A percentile compares a stretch with the other conserved stretches of the same genome.
phyloP scores from a whole-genome alignment of 805 yeast genomes.

The Candida verbasci region DNA sequence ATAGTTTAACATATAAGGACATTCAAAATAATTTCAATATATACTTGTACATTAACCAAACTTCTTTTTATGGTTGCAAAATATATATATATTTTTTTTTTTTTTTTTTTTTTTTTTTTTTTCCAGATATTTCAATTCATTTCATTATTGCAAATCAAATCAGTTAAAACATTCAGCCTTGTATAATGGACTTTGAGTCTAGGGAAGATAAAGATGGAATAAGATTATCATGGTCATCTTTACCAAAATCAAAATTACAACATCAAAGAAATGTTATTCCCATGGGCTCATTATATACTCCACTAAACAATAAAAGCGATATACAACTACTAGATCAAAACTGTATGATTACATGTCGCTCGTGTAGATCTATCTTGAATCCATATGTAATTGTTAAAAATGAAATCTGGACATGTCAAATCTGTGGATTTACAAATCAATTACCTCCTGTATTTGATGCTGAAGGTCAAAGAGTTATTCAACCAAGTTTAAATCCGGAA shows the following conservation, averaged over 20 bases:
- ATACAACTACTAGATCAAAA: slow-evolving; percentile 29
- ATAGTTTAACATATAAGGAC: no score
- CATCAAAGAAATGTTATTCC: slow-evolving; percentile 52
- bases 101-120: no score
- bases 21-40: no score
- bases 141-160: no score
- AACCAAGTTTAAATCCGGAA: slow-evolving; percentile 32
- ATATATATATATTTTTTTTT: no score
- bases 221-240: slow-evolving; percentile 67
- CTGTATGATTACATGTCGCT: slow-evolving; percentile 44
- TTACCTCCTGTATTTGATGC: slow-evolving; percentile 24
- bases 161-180: no score
- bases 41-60: no score
- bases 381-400: slow-evolving; percentile 43
- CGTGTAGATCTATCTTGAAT: slow-evolving; percentile 51
- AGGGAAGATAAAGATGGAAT: slow-evolving; percentile 72
- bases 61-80: no score
- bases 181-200: slow-evolving; percentile 42
- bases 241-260: slow-evolving; percentile 53
- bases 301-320: slow-evolving; percentile 45
- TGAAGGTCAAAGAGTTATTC: slow-evolving; percentile 16
- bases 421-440: slow-evolving; percentile 48
- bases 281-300: slow-evolving; percentile 55
- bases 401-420: slow-evolving; percentile 51
- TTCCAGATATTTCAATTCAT: no score